phyloP scores from a whole-genome alignment of 148 eudicot genomes.

The Diospyros lotus region DNA sequence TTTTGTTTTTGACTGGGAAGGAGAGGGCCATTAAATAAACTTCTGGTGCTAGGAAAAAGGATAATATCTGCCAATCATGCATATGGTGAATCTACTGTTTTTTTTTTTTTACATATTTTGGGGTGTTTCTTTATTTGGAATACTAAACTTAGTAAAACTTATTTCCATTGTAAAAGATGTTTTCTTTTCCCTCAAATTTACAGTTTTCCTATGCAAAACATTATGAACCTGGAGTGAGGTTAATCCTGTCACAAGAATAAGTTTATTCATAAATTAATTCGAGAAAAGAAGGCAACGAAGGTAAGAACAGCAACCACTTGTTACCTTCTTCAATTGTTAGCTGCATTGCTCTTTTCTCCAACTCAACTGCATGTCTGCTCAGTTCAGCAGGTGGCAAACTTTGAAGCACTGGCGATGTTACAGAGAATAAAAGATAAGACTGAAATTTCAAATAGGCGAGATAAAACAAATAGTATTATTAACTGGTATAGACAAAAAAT shows the following conservation, averaged over 20 bases:
- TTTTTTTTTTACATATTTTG: too few species aligned
- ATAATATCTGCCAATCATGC: too few species aligned
- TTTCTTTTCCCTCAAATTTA: background rate
- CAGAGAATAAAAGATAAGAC: constrained; percentile 11
- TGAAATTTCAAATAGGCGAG: constrained; percentile 1
- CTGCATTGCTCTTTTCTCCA: constrained; percentile 43
- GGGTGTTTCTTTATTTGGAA: too few species aligned
- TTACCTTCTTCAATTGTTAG: constrained; percentile 44
- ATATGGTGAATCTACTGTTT: too few species aligned
- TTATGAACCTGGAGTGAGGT: background rate
- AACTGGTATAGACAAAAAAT: background rate
- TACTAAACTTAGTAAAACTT: background rate
- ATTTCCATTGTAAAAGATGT: background rate
- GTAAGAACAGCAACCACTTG: background rate
- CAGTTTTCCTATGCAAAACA: background rate
- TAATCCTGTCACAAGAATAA: background rate
- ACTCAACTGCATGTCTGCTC: constrained; percentile 37
- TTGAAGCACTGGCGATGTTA: constrained; percentile 24
- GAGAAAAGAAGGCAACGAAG: background rate
- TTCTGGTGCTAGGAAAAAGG: too few species aligned
- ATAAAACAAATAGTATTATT: background rate
- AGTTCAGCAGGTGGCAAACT: constrained; percentile 34
- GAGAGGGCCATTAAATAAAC: too few species aligned
- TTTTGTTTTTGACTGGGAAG: too few species aligned
- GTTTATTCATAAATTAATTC: background rate